These are phyloP conservation scores for Lenzites betulinus DNA, from an alignment of 768 basidiomycete species.

Conservation along the genomic window DNA sequence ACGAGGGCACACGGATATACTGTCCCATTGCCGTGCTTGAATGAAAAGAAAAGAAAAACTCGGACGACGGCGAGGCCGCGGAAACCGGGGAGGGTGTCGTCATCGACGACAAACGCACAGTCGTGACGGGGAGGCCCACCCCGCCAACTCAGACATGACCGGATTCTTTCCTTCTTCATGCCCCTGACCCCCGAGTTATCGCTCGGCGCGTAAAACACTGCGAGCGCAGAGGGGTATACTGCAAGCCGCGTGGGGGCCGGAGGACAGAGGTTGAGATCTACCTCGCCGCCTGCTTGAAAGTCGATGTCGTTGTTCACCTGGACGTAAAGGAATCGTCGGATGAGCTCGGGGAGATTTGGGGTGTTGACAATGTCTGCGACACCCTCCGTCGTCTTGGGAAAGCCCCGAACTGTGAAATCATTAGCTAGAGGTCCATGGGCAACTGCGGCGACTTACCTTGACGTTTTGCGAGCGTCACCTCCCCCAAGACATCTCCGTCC, in stretches of 20 bases:
- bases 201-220: slow-evolving; percentile 33
- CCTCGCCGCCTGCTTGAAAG: neutral
- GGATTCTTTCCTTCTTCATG: slow-evolving; percentile 33
- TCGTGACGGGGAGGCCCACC: slow-evolving; percentile 16
- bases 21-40: slow-evolving; percentile 4
- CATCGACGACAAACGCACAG: slow-evolving; percentile 26
- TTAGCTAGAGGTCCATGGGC: no score
- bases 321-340: neutral
- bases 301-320: neutral
- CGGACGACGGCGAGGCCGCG: slow-evolving; percentile 22
- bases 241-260: neutral
- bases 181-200: slow-evolving; percentile 28
- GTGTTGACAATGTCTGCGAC: neutral
- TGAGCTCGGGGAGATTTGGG: neutral
- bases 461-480: neutral
- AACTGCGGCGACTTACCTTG: neutral
- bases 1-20: neutral
- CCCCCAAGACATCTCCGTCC: neutral
- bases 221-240: slow-evolving; percentile 7
- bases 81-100: slow-evolving; percentile 21
- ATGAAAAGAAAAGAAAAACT: slow-evolving; percentile 30
- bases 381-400: neutral
- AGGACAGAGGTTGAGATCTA: neutral
- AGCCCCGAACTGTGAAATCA: neutral
- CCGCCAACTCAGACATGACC: slow-evolving; percentile 27